Evolutionary conservation across 371 early-diverging fungal species (phyloP), one percentile per base, ranked within the genome.

Genomic region (Mortierella sp.): DNA sequence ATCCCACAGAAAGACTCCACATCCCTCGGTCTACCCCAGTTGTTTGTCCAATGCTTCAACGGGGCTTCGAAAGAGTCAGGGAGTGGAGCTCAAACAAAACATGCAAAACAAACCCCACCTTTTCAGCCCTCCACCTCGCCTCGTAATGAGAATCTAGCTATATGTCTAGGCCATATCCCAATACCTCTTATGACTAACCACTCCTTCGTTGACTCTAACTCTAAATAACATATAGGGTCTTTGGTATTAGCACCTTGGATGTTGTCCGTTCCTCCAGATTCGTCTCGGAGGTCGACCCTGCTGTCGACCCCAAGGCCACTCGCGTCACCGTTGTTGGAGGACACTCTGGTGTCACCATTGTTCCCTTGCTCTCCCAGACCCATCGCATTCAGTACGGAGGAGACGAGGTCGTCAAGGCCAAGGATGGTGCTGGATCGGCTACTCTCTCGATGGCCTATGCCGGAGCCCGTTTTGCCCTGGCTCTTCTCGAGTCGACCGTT

Each of bases 381-480:
- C 75, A 95, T 66, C 93, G 96, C 69, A 95, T 96, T 79, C 96
- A 96, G 85, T 96, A 90, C 86, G 97, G 96, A 83, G 97, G 97
- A 74, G 97, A 97, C 85, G 97, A 97, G 86, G 97, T 97, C 74
- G 96, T 97, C 85, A 94, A 96, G 90, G 97, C 97, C 74, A 97
- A 97, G 91, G 93, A 90, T 72, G 93, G 93, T 65, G 89, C 92
- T 64, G 93, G 93, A 67, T 93, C 93, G 39, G 96, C 97, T 44
- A 97, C 97, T 13, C 88, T 97, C 19, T 95, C 95, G 50, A 96
- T 97, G 97, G 97, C 97, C 24, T 94, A 88, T 69, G 97, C 97
- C 69, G 97, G 96, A 79, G 95, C 96, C 52, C 94, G 95, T 48
- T 97, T 97, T 82, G 90, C 93, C 34, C 80, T 91, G 77, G 89